phyloP scores from a whole-genome alignment of 192 early-diverging fungal species.

The Ambispora gerdemannii region DNA sequence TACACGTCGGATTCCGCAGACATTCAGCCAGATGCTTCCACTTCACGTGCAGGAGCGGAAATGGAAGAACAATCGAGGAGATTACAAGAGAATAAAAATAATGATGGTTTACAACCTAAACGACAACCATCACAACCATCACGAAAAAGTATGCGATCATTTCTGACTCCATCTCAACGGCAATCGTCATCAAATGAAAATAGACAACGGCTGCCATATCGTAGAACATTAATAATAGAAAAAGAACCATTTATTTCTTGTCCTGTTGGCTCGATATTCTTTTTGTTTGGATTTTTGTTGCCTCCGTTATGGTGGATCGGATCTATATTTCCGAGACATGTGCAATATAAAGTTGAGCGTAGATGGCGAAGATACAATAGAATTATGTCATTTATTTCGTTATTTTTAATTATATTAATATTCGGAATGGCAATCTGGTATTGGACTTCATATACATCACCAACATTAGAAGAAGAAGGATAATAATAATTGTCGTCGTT shows the following conservation, averaged over 20 bases:
- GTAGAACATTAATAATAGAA: not conserved
- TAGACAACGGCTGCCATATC: not conserved
- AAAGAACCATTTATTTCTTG: not conserved
- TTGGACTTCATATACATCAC: no score
- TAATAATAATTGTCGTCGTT: no score
- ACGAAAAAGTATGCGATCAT: not conserved
- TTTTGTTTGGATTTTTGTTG: constrained; percentile 32
- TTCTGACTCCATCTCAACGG: not conserved
- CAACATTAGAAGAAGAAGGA: no score
- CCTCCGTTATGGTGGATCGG: constrained; percentile 30
- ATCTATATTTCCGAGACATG: constrained; percentile 32
- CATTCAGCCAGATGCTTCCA: not conserved
- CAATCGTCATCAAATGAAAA: not conserved
- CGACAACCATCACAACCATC: not conserved
- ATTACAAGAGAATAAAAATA: not conserved
- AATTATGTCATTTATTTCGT: constrained; percentile 32
- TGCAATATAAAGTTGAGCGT: not conserved
- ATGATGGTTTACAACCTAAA: not conserved
- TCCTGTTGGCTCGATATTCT: constrained; percentile 23
- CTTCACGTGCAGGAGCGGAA: constrained; percentile 8
- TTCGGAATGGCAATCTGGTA: constrained; percentile 32
- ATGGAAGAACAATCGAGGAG: not conserved
- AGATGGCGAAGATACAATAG: constrained; percentile 34
- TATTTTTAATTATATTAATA: constrained; percentile 26
- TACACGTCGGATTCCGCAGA: not conserved